Conservation (phyloP, 805 yeast genomes). For the Ogataea nakhonphanomensis region DNA sequence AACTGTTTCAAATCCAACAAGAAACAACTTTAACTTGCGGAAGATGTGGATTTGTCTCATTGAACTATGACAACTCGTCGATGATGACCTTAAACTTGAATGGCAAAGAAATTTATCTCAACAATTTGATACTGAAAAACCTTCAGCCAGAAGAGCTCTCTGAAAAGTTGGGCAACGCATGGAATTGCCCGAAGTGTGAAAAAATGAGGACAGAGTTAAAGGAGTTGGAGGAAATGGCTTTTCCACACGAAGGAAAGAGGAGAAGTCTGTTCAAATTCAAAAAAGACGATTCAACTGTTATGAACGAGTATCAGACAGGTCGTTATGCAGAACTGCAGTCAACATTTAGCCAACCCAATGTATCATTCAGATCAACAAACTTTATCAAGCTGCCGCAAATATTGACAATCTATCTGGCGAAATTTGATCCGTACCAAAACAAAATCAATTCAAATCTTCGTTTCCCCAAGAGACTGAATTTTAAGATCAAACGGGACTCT, state of each 20-base stretch:
- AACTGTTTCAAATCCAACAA: conserved; percentile 68
- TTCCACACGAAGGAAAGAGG: conserved; percentile 15
- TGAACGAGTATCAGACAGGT: conserved; percentile 20
- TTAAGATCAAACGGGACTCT: conserved; percentile 41
- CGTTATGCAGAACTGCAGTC: conserved; percentile 21
- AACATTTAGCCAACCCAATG: conserved; percentile 24
- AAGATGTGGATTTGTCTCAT: conserved; percentile 59
- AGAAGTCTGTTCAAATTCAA: conserved; percentile 29
- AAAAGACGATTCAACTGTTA: conserved; percentile 11
- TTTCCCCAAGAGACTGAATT: conserved; percentile 25
- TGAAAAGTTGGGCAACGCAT: conserved; percentile 67
- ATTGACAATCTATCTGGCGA: conserved; percentile 32
- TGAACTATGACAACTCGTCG: conserved; percentile 43
- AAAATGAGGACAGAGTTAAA: conserved; percentile 26
- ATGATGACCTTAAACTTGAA: conserved; percentile 31
- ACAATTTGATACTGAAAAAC: conserved; percentile 61
- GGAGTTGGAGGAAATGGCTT: conserved; percentile 14
- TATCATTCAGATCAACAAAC: conserved; percentile 28
- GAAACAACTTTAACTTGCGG: conserved; percentile 62
- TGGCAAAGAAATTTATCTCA: conserved; percentile 33
- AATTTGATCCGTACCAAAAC: conserved; percentile 30
- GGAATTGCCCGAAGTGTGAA: conserved; percentile 77
- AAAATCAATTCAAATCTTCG: conserved; percentile 25
- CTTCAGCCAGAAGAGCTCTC: conserved; percentile 60
- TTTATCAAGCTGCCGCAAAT: conserved; percentile 36